Evolutionary conservation across 306 rosid species (phyloP).

Genomic region (Cucumis hystrix): DNA sequence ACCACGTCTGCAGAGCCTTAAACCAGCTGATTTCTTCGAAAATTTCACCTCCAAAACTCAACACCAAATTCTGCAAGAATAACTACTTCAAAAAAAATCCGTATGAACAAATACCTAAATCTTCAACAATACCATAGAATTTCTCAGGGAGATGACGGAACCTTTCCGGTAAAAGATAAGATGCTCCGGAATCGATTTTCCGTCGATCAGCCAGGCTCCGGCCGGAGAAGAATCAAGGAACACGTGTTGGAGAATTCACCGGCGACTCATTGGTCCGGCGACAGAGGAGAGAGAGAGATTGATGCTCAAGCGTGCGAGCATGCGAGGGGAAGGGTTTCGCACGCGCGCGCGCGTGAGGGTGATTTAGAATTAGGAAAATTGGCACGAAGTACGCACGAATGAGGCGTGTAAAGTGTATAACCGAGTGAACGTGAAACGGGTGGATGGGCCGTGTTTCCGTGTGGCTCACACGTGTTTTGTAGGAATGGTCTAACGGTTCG

Average conservation of each 20-base stretch:
- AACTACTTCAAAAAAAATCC: not conserved
- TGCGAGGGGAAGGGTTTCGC: conserved; percentile 1
- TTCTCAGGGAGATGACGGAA: not conserved
- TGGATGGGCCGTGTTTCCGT: not conserved
- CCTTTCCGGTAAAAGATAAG: not conserved
- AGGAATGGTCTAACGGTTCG: not conserved
- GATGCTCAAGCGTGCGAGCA: conserved; percentile 11
- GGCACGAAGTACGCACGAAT: not conserved
- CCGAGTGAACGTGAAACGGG: not conserved
- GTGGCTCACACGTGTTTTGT: conserved; percentile 6
- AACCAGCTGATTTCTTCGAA: not conserved
- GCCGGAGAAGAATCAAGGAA: not conserved
- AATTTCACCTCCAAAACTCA: not conserved
- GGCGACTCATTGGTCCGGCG: conserved; percentile 7
- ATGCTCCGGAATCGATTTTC: not conserved
- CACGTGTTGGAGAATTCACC: not conserved
- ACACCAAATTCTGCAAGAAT: not conserved
- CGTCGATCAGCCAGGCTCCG: not conserved
- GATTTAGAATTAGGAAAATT: not conserved
- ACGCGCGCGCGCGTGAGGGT: conserved; percentile 5
- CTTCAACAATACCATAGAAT: not conserved
- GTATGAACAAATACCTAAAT: conserved; percentile 1
- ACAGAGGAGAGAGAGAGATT: not conserved
- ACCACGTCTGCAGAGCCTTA: not conserved
- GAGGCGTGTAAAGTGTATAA: not conserved